Percentiles rank a stretch among this genome's conserved stretches.
These are phyloP conservation scores for Cyclostephanos tholiformis DNA, from an alignment of 108 stramenopile genomes.

Conservation along the genomic window DNA sequence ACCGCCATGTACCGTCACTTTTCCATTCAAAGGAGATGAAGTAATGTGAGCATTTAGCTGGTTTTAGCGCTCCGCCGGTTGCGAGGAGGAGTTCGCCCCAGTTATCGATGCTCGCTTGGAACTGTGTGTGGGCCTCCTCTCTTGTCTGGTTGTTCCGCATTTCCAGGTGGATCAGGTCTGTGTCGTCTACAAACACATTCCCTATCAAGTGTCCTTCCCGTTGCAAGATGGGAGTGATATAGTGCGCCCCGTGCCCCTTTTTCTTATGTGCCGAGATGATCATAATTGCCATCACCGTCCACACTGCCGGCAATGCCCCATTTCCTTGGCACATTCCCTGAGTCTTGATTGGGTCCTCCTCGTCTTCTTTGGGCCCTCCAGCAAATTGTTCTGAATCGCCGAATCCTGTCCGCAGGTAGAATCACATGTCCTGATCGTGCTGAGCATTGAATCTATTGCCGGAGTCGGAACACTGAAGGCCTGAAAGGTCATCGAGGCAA, in stretches of 20 bases:
- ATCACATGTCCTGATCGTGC: no score
- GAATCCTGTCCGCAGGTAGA: no score
- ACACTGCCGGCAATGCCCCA: slow-evolving; percentile 16
- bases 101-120: neutral
- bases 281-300: no score
- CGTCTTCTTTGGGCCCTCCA: no score
- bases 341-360: neutral
- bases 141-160: neutral
- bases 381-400: no score
- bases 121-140: neutral
- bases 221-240: neutral
- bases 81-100: slow-evolving; percentile 22
- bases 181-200: neutral
- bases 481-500: no score
- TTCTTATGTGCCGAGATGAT: no score
- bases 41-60: slow-evolving; percentile 3
- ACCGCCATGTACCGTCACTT: slow-evolving; percentile 13
- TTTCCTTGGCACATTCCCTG: slow-evolving; percentile 43
- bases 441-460: no score
- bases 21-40: slow-evolving; percentile 17
- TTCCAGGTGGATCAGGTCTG: neutral
- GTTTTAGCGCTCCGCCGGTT: slow-evolving; percentile 16
- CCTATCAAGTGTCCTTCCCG: neutral
- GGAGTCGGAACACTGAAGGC: no score
- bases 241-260: slow-evolving; percentile 10